These are phyloP conservation scores for Colletotrichum phormii DNA, from an alignment of 2,329 filamentous ascomycete genomes.

Conservation along the genomic window DNA sequence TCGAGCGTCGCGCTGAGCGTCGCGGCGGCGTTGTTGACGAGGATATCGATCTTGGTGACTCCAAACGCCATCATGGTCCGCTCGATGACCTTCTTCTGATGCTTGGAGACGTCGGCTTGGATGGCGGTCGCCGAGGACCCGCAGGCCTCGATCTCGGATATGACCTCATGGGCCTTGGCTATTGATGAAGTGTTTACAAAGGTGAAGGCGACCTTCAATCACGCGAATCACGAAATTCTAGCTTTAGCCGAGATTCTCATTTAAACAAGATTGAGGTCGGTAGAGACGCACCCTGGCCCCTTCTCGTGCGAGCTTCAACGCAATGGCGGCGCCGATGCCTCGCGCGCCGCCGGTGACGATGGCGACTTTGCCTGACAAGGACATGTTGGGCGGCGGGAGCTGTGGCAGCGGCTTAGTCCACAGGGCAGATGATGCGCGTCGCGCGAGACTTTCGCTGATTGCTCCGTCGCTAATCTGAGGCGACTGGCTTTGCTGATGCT, in stretches of 20 bases:
- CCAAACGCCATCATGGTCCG: conserved; percentile 38
- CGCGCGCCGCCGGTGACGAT: conserved; percentile 54
- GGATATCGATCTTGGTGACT: conserved; percentile 38
- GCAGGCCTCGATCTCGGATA: conserved; percentile 39
- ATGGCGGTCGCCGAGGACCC: conserved; percentile 39
- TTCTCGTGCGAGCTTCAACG: conserved; percentile 65
- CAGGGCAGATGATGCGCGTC: conserved; percentile 33
- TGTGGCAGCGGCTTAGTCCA: conserved; percentile 39
- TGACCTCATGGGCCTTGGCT: conserved; percentile 38
- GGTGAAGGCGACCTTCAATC: conserved; percentile 37
- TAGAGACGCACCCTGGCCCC: conserved; percentile 61
- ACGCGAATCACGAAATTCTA: conserved; percentile 7
- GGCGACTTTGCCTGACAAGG: conserved; percentile 37
- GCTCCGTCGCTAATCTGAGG: conserved; percentile 25
- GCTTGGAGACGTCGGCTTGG: conserved; percentile 38
- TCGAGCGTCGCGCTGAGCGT: conserved; percentile 36
- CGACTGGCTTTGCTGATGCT: conserved; percentile 21
- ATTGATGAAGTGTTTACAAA: conserved; percentile 37
- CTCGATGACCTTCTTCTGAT: conserved; percentile 38
- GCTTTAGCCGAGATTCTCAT: conserved; percentile 22
- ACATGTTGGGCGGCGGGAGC: conserved; percentile 36
- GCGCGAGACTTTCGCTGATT: conserved; percentile 14
- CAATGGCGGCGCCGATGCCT: conserved; percentile 70
- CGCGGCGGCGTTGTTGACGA: conserved; percentile 38
- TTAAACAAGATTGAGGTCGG: neutral